phyloP scores from a whole-genome alignment of 306 rosid genomes.

The Nissolia schottii region DNA sequence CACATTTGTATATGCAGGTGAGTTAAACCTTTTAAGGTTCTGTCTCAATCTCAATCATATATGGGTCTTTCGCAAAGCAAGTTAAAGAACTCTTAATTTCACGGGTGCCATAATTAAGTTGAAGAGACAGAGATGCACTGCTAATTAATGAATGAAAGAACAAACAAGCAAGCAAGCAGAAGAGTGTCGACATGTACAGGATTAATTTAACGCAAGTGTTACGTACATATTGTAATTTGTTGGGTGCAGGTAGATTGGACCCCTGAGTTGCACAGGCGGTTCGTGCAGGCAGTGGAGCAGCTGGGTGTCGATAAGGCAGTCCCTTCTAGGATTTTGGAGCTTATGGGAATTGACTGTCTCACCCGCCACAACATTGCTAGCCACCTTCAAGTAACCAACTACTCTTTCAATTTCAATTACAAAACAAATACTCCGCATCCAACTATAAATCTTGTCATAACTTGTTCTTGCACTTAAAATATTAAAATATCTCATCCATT shows the following conservation, averaged over 20 bases:
- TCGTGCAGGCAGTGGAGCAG: slow-evolving; percentile 97
- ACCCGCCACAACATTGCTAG: slow-evolving; percentile 99
- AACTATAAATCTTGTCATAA: no score
- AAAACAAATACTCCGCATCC: no score
- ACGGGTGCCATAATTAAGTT: slow-evolving; percentile 30
- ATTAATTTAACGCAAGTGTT: background rate
- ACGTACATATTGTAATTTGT: no score
- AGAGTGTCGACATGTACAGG: background rate
- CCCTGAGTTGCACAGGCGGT: slow-evolving; percentile 85
- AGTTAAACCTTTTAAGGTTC: background rate
- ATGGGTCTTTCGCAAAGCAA: background rate
- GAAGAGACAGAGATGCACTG: background rate
- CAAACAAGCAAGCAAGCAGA: no score
- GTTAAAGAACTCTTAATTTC: slow-evolving; percentile 7
- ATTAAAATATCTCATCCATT: no score
- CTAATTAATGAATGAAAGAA: no score
- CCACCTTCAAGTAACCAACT: slow-evolving; percentile 99
- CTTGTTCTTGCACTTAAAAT: no score
- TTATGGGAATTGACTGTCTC: slow-evolving; percentile 96
- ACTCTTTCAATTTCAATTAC: no score
- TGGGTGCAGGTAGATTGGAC: slow-evolving; percentile 99
- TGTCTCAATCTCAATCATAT: slow-evolving; percentile 31
- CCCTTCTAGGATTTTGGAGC: slow-evolving; percentile 92
- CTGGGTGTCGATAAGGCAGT: slow-evolving; percentile 97
- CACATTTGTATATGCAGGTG: no score